A percentile compares a stretch with the other conserved stretches of the same genome.
Evolutionary conservation across 768 basidiomycete genomes (phyloP).

Genomic region (Suillus americanus): DNA sequence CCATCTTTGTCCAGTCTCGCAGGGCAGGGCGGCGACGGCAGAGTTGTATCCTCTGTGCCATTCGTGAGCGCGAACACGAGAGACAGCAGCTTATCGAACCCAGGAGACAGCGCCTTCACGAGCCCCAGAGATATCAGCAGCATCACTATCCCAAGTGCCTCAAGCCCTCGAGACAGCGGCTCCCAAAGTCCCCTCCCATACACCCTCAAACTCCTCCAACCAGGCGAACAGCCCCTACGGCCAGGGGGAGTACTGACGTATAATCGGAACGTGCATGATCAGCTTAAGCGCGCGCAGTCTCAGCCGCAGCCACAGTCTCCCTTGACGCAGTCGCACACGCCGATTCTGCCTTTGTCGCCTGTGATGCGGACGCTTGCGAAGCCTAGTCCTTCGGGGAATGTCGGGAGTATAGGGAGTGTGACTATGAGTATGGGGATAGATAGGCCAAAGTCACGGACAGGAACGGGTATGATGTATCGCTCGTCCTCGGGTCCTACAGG

Average conservation of each 20-base stretch:
- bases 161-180: not conserved
- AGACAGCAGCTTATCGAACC: not conserved
- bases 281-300: constrained; percentile 26
- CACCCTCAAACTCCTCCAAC: constrained; percentile 26
- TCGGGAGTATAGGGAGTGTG: not conserved
- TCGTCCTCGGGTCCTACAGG: constrained; percentile 24
- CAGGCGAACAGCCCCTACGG: constrained; percentile 23
- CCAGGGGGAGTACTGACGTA: constrained; percentile 29
- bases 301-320: constrained; percentile 18
- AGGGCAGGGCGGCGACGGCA: not conserved
- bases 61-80: not conserved
- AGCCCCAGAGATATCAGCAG: not conserved
- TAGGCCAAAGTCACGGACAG: constrained; percentile 56
- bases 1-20: not conserved
- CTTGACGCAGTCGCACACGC: constrained; percentile 15
- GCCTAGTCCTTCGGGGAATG: constrained; percentile 3
- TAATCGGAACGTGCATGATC: constrained; percentile 36
- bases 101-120: not conserved
- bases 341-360: constrained; percentile 15
- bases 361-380: constrained; percentile 16
- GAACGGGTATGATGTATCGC: constrained; percentile 70
- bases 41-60: constrained; percentile 2
- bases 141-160: not conserved
- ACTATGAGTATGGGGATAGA: constrained; percentile 8
- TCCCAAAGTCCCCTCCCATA: constrained; percentile 21